Evolutionary conservation across 176 grass and related monocot genomes (phyloP).

Genomic region (Alloteropsis semialata): DNA sequence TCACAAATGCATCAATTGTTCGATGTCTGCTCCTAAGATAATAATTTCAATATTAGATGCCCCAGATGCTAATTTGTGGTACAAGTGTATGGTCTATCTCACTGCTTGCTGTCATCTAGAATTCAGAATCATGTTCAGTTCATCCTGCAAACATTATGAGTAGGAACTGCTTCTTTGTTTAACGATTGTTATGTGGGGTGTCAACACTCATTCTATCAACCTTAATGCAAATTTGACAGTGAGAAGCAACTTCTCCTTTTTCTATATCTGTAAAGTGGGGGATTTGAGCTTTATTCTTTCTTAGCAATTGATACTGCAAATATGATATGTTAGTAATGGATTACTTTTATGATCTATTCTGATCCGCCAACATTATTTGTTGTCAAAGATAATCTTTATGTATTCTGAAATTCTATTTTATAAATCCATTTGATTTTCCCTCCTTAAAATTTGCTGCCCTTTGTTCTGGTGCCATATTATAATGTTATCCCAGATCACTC

Average conservation of each 20-base stretch:
- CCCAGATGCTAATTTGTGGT: constrained; percentile 35
- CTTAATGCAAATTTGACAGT: constrained; percentile 27
- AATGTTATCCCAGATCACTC: constrained; percentile 29
- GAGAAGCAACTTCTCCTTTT: constrained; percentile 16
- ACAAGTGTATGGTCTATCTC: constrained; percentile 45
- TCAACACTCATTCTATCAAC: neutral
- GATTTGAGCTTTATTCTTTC: constrained; percentile 13
- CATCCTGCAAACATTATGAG: constrained; percentile 17
- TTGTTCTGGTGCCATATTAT: constrained; percentile 25
- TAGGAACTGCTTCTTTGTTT: constrained; percentile 22
- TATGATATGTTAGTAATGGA: constrained; percentile 1
- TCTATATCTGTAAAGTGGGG: constrained; percentile 19
- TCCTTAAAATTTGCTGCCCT: neutral
- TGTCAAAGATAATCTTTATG: constrained; percentile 19
- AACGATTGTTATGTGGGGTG: constrained; percentile 26
- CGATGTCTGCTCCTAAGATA: constrained; percentile 20
- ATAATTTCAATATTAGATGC: constrained; percentile 31
- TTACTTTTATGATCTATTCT: constrained; percentile 39
- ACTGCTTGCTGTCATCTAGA: constrained; percentile 24
- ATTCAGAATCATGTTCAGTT: constrained; percentile 38
- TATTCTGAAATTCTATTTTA: constrained; percentile 10
- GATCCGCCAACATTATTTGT: constrained; percentile 28
- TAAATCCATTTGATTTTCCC: constrained; percentile 23
- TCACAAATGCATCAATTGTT: constrained; percentile 29
- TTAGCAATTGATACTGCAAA: constrained; percentile 21